Percentiles rank a stretch among this genome's conserved stretches.
These are phyloP conservation scores for Melianthus villosus DNA, from an alignment of 441 rosid genomes.

Conservation along the genomic window DNA sequence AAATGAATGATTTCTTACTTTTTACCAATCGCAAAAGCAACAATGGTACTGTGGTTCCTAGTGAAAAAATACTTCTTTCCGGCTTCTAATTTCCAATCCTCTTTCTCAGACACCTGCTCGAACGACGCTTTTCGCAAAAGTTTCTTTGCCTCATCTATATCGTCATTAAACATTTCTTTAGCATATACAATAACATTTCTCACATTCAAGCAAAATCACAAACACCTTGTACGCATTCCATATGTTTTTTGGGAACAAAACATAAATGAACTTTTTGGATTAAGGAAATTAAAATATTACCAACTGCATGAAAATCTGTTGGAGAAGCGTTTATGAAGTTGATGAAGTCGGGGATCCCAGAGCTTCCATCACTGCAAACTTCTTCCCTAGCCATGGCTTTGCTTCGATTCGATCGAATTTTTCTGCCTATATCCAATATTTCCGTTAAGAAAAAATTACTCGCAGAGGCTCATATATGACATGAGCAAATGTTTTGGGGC, in stretches of 20 bases:
- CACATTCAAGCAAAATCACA: slow-evolving; percentile 1
- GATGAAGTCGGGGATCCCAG: slow-evolving; percentile 46
- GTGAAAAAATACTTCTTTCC: slow-evolving; percentile 82
- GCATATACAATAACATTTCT: neutral
- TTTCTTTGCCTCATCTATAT: slow-evolving; percentile 67
- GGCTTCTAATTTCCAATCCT: slow-evolving; percentile 63
- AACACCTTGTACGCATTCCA: too few relatives aligned
- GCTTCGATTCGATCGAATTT: neutral
- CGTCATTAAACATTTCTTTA: neutral
- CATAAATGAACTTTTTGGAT: neutral
- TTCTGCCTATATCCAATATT: too few relatives aligned
- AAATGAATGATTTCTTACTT: too few relatives aligned
- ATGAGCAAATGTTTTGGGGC: too few relatives aligned
- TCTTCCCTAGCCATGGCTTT: slow-evolving; percentile 23
- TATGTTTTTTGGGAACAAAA: neutral
- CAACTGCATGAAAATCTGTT: slow-evolving; percentile 94
- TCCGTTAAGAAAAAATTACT: too few relatives aligned
- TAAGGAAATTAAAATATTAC: slow-evolving; percentile 17
- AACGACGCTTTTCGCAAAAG: slow-evolving; percentile 45
- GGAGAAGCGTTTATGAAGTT: slow-evolving; percentile 84
- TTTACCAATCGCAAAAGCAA: slow-evolving; percentile 85
- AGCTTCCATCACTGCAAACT: slow-evolving; percentile 9
- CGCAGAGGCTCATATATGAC: too few relatives aligned
- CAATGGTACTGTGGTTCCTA: slow-evolving; percentile 73
- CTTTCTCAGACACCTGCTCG: slow-evolving; percentile 59